phyloP scores from a whole-genome alignment of 2,329 filamentous ascomycete species.

The Plenodomus biglobosus region DNA sequence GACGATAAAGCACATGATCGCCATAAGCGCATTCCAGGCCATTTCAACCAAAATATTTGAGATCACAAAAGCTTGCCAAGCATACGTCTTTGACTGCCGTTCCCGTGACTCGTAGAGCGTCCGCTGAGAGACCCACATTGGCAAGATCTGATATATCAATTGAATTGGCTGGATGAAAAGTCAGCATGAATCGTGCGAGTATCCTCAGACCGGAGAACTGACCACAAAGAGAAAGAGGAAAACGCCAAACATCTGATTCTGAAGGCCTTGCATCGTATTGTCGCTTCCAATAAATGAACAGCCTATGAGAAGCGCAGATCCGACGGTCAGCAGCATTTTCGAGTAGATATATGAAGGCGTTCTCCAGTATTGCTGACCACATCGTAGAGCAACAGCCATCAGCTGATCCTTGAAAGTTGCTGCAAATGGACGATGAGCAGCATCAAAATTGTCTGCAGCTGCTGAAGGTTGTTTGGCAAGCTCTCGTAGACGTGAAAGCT shows the following conservation, averaged over 20 bases:
- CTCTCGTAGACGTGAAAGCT: conserved; percentile 45
- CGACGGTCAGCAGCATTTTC: conserved; percentile 35
- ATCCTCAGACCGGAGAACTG: conserved; percentile 33
- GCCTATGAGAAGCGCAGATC: conserved; percentile 37
- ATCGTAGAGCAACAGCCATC: conserved; percentile 43
- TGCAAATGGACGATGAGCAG: conserved; percentile 47
- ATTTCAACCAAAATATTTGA: conserved; percentile 72
- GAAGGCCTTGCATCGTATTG: conserved; percentile 46
- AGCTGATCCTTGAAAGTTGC: conserved; percentile 44
- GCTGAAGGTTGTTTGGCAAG: conserved; percentile 34
- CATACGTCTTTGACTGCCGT: conserved; percentile 68
- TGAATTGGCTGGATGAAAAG: conserved; percentile 32
- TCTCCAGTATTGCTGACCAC: conserved; percentile 52
- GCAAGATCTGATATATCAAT: conserved; percentile 53
- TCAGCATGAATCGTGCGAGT: conserved; percentile 43
- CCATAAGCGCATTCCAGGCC: conserved; percentile 55
- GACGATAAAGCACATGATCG: conserved; percentile 54
- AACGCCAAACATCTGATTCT: conserved; percentile 52
- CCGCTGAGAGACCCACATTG: conserved; percentile 58
- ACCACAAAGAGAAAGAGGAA: conserved; percentile 53
- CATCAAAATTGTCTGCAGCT: conserved; percentile 49
- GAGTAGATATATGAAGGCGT: conserved; percentile 49
- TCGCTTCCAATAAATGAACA: conserved; percentile 48
- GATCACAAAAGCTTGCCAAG: conserved; percentile 71
- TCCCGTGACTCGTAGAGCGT: conserved; percentile 62